These are phyloP conservation scores for Protea cynaroides DNA, from an alignment of 164 flowering plant genomes.

Conservation along the genomic window DNA sequence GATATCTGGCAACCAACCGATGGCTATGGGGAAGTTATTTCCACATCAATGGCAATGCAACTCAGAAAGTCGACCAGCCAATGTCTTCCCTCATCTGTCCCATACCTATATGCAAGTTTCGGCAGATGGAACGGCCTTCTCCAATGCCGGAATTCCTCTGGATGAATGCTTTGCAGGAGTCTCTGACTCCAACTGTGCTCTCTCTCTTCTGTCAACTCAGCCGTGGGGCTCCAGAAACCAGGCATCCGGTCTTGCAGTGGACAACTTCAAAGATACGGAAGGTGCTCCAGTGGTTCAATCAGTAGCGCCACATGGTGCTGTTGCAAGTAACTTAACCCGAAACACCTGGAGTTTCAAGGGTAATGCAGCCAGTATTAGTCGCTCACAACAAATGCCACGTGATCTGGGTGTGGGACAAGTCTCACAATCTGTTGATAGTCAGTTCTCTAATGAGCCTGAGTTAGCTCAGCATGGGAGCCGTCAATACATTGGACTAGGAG, in stretches of 20 bases:
- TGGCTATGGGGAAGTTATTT: constrained; percentile 28
- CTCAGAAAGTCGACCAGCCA: constrained; percentile 35
- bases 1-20: constrained; percentile 22
- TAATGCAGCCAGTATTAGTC: constrained; percentile 23
- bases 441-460: constrained; percentile 34
- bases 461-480: constrained; percentile 39
- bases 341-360: constrained; percentile 47
- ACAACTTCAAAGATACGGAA: constrained; percentile 24
- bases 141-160: constrained; percentile 37
- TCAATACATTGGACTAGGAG: constrained; percentile 46
- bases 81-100: constrained; percentile 18
- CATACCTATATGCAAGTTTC: constrained; percentile 38
- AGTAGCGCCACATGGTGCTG: constrained; percentile 24
- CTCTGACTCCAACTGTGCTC: constrained; percentile 84
- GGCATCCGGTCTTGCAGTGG: constrained; percentile 25
- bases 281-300: constrained; percentile 30
- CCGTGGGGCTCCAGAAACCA: constrained; percentile 54
- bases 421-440: constrained; percentile 26
- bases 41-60: constrained; percentile 43
- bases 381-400: constrained; percentile 32
- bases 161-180: constrained; percentile 52
- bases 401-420: constrained; percentile 40
- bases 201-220: constrained; percentile 98
- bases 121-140: constrained; percentile 29
- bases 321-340: constrained; percentile 24